Base-by-base conservation (phyloP, 345 rosid genomes). In the Cochlearia excelsa region DNA sequence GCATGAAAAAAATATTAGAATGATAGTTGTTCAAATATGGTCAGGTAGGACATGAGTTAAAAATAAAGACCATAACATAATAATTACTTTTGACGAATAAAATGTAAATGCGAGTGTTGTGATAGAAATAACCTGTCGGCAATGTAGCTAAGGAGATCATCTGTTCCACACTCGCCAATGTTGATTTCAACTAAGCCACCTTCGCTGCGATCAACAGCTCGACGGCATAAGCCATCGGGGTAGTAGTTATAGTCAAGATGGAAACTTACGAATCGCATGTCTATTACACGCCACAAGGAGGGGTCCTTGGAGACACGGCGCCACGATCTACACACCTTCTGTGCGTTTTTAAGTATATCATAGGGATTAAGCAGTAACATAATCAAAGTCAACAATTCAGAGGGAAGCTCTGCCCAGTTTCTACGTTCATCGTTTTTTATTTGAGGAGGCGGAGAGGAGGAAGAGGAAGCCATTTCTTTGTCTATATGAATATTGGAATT, bases 241-340 rank as follows among this genome's bases (percentile, higher is more conserved):
- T 57, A 62, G n/a, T 8, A 3, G 0, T 62, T 57, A 54, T 2
- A 2, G 37, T 33, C n/a, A n/a, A n/a, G n/a, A n/a, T n/a, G n/a
- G n/a, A n/a, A n/a, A n/a, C 23, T 16, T 16, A 16, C 23, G 23
- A 0, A 16, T 10, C 3, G 34, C 65, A 83, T 68, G 54, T 78
- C 74, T 50, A 81, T 72, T 60, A 58, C 52, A 30, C 78, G 60
- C 81, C 90, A 85, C 77, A 81, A 64, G 0, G 66, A 61, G 1
- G 85, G 85, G 1, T 88, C 83, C 61, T 28, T 66, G 72, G 77
- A 81, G 66, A 85, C 62, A 40, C 41, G 31, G 27, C 67, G 70
- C 90, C 96, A 85, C 30, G 70, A 46, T 10, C 66, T 42, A 56
- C 96, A 85, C 46, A 85, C 96, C 1, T 1, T 11, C 52, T 80